Base-by-base conservation (phyloP, 2,329 filamentous ascomycete genomes). In the Lasiodiplodia sp. region DNA sequence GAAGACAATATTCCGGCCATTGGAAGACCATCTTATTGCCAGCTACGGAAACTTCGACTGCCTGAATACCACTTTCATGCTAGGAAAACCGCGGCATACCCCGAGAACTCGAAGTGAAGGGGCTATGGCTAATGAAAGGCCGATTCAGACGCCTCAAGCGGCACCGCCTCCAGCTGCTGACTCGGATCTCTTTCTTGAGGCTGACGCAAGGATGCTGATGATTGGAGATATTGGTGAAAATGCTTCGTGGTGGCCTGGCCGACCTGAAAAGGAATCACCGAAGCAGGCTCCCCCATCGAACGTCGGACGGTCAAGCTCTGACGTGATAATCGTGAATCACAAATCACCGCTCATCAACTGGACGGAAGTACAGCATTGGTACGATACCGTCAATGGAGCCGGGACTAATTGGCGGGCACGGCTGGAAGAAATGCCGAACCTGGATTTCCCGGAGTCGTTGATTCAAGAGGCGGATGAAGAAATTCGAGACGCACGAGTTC, bases 181-280 rank as follows among this genome's bases (percentile, higher is more conserved):
- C 16, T 31, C 34, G 18, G 66, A 68, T n/a, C 21, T 53, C 28
- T 28, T 58, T n/a, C 23, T 51, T 2, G 66, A 68, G n/a, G 18
- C 73, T 76, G 92, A 96, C 76, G 87, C 91, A 0, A 96, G 94
- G 75, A 86, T 91, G 5, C 81, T 95, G 23, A 82, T 94, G 7
- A 78, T 94, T 2, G 92, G 92, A 2, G 88, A 94, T 73, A 85
- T 94, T 72, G 91, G 90, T 0, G 92, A 96, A 76, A 96, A 96
- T 75, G 92, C 91, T 2, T 87, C 87, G 8, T 95, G 92, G 92
- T 95, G 92, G 92, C 89, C 90, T 57, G 91, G 90, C 1, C 85
- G 85, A 60, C 53, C 60, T 38, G 68, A 66, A 51, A 53, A 64
- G 49, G 57, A 68, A 34, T 47, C 56, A 16, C 57, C 57, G 14